These are phyloP conservation scores for Aspergillus amoenus DNA, from an alignment of 2,329 filamentous ascomycete genomes.

Conservation along the genomic window DNA sequence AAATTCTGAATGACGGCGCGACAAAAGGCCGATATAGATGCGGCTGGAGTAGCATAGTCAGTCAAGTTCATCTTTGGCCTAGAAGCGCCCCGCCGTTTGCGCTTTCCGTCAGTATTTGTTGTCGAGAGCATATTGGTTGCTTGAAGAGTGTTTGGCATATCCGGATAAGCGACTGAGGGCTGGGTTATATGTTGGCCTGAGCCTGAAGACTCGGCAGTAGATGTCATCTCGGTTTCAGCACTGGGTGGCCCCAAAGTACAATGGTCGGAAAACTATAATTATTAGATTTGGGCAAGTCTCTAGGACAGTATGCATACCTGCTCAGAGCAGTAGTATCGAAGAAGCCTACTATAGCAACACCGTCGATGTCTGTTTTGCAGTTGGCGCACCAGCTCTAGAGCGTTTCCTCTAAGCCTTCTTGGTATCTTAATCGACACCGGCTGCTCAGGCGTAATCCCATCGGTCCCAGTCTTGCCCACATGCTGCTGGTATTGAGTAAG, in stretches of 20 bases:
- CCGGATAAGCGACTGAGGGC: conserved; percentile 17
- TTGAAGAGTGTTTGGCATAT: background rate
- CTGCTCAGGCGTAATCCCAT: background rate
- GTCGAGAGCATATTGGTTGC: background rate
- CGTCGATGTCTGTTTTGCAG: conserved; percentile 69
- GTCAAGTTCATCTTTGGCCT: conserved; percentile 50
- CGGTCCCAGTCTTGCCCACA: conserved; percentile 6
- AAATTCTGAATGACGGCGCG: conserved; percentile 71
- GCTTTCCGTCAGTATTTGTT: conserved; percentile 2
- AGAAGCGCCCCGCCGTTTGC: conserved; percentile 3
- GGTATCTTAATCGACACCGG: conserved; percentile 28
- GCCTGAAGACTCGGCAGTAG: conserved; percentile 12
- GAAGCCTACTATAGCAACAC: conserved; percentile 76
- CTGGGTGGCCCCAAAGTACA: conserved; percentile 19
- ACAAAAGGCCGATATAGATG: conserved; percentile 82
- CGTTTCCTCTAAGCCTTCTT: conserved; percentile 61
- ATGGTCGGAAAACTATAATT: conserved; percentile 22
- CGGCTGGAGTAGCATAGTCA: conserved; percentile 64
- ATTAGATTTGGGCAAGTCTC: conserved; percentile 12
- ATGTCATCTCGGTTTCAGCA: conserved; percentile 5
- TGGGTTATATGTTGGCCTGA: conserved; percentile 27
- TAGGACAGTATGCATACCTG: conserved; percentile 35
- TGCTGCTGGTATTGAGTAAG: conserved; percentile 1
- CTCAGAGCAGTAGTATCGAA: conserved; percentile 77
- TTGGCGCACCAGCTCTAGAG: conserved; percentile 60